Percentiles rank a stretch among this genome's conserved stretches.
Evolutionary conservation across 768 basidiomycete species (phyloP).

Genomic region (Daedaleopsis sinensis): DNA sequence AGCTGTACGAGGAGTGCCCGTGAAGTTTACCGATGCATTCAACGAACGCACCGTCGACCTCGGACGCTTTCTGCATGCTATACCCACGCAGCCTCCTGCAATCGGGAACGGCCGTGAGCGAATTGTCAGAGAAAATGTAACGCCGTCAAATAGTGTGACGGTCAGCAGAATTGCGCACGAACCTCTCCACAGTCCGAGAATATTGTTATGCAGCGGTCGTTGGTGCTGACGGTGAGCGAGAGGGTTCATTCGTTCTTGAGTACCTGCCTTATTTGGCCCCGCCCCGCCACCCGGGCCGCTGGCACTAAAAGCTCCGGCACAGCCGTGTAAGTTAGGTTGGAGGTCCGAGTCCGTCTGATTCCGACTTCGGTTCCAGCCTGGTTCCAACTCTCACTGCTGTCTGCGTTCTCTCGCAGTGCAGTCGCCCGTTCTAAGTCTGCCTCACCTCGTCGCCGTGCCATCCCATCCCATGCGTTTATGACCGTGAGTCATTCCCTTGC

Average conservation of each 20-base stretch:
- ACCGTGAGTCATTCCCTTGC: constrained; percentile 5
- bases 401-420: no score
- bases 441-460: no score
- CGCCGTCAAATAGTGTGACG: background rate
- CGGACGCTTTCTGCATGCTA: background rate
- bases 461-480: background rate
- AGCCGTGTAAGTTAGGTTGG: constrained; percentile 11
- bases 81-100: background rate
- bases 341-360: constrained; percentile 12
- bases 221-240: background rate
- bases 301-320: constrained; percentile 8
- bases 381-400: no score
- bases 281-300: constrained; percentile 8
- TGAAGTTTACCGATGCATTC: background rate
- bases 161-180: background rate
- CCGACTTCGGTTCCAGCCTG: no score
- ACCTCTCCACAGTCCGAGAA: background rate
- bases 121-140: background rate
- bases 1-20: background rate
- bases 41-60: background rate
- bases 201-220: background rate
- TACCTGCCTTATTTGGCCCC: constrained; percentile 10
- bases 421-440: no score
- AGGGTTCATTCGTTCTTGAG: constrained; percentile 12
- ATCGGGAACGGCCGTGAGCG: background rate